phyloP scores from a whole-genome alignment of 106 monocot species.

The Dendrobium huoshanense region DNA sequence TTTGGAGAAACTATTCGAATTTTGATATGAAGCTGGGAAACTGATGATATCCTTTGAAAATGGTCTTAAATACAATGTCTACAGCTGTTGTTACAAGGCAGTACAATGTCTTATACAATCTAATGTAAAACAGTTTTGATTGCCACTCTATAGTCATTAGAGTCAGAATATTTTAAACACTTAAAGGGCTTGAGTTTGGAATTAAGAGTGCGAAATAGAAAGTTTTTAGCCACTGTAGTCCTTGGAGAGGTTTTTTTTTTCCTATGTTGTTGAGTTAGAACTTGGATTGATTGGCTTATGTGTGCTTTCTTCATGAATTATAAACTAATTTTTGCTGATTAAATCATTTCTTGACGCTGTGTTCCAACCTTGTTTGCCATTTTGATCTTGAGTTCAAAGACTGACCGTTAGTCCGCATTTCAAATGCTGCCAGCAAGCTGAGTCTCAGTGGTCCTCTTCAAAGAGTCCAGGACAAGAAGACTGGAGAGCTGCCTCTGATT shows the following conservation, averaged over 20 bases:
- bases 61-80: too few species aligned
- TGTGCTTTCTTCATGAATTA: neutral
- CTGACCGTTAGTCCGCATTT: neutral
- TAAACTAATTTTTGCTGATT: neutral
- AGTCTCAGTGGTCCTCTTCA: constrained; percentile 75
- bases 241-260: too few species aligned
- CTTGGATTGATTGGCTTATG: neutral
- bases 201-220: too few species aligned
- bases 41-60: too few species aligned
- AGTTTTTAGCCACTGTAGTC: too few species aligned
- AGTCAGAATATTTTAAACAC: too few species aligned
- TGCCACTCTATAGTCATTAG: neutral
- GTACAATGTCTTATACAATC: neutral
- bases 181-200: too few species aligned
- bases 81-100: too few species aligned
- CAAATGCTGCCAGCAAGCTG: neutral
- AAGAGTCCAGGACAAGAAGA: constrained; percentile 58
- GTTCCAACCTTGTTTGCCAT: neutral
- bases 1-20: too few species aligned
- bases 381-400: too few species aligned
- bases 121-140: neutral
- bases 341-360: neutral
- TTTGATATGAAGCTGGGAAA: too few species aligned
- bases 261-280: too few species aligned
- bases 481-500: constrained; percentile 56